Evolutionary conservation across 2,329 filamentous ascomycete species (phyloP), one percentile per base, ranked within the genome.

Genomic region (Sporothrix brunneoviolacea): DNA sequence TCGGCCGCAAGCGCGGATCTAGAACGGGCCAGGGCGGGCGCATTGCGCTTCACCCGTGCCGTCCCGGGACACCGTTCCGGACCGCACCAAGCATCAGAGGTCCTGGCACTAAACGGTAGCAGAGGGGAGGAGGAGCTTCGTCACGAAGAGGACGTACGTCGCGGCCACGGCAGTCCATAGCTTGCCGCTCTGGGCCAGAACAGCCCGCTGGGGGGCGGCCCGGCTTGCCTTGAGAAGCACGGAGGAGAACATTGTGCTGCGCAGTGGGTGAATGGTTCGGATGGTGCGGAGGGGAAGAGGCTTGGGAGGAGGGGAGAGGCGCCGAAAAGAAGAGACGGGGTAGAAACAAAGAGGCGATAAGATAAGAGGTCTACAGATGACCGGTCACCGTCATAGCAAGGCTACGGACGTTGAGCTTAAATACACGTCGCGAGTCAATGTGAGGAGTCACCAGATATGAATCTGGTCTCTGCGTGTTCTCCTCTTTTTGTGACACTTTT

Each of bases 161-260:
- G 32, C 22, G n/a, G 44, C 13, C 6, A 32, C 21, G 9, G 41
- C 28, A n/a, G 18, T 22, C 44, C 52, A 38, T 35, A 37, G n/a
- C 16, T 35, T 37, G 8, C 16, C 18, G 16, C 38, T 19, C 13
- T 35, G 19, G 10, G 42, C 37, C 10, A 35, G 7, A 13, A 32
- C 18, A 8, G 44, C 38, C 39, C 40, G 43, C 38, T 10, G 48
- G 15, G 36, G 28, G 16, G 42, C 39, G 19, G 51, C 47, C 37
- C 41, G 28, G 40, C 39, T 18, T 15, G 48, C 40, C 35, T 37
- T 51, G 12, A 32, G 12, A 36, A 54, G 45, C 18, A 22, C 22
- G 4, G 41, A 54, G n/a, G 52, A 41, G 3, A 54, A 43, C 54
- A 54, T 55, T 32, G 35, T 22, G 16, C 24, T 28, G 24, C 5